Conservation (phyloP, 805 yeast species). For the Kodamaea sagamina region DNA sequence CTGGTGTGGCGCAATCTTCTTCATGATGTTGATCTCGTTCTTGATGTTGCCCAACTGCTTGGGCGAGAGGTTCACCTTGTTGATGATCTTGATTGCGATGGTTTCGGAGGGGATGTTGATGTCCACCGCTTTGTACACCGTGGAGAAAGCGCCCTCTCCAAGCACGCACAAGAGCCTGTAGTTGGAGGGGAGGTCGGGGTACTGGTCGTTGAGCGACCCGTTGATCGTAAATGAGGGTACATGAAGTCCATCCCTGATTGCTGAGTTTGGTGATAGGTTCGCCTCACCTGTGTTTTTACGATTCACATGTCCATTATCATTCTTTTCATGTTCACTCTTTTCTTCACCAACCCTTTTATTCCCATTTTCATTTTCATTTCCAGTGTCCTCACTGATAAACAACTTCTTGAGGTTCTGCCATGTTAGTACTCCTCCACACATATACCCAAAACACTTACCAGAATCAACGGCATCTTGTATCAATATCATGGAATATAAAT, state of each 20-base stretch:
- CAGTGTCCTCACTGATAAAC: slow-evolving; percentile 12
- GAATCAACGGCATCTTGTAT: slow-evolving; percentile 14
- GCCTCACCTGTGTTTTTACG: too few species aligned
- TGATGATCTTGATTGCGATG: slow-evolving; percentile 77
- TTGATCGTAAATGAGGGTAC: slow-evolving; percentile 13
- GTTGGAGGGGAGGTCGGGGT: slow-evolving; percentile 29
- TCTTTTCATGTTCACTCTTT: too few species aligned
- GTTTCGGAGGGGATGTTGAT: slow-evolving; percentile 34
- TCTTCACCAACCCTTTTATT: too few species aligned
- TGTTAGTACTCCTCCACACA: slow-evolving; percentile 12
- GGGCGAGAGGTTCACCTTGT: slow-evolving; percentile 54
- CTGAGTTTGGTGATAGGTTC: slow-evolving; percentile 2
- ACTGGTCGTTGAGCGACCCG: slow-evolving; percentile 14
- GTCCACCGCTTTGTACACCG: slow-evolving; percentile 73
- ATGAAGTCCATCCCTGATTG: not conserved
- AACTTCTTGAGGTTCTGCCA: slow-evolving; percentile 18
- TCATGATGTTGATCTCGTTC: slow-evolving; percentile 76
- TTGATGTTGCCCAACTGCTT: slow-evolving; percentile 58
- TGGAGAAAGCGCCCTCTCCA: slow-evolving; percentile 91
- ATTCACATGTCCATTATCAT: too few species aligned
- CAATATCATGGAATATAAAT: slow-evolving; percentile 1
- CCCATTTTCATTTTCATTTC: too few species aligned
- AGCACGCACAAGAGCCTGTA: slow-evolving; percentile 38
- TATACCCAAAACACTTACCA: too few species aligned
- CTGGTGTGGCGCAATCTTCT: slow-evolving; percentile 51